Evolutionary conservation across 2,329 filamentous ascomycete species (phyloP).

Genomic region (Penicillium psychrosexuale): DNA sequence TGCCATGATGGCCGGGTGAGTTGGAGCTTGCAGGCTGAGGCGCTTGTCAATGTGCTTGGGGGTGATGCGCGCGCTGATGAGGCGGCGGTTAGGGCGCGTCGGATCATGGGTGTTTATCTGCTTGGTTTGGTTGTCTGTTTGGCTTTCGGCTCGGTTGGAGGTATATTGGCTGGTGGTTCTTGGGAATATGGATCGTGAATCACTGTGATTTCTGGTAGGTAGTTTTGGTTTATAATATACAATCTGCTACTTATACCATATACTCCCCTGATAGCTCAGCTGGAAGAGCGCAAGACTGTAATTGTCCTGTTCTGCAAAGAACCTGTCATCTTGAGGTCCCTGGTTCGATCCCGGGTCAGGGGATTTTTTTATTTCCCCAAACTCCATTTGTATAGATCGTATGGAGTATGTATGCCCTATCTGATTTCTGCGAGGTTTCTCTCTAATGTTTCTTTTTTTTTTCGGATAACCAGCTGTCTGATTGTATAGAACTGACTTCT

Average conservation of each 20-base stretch:
- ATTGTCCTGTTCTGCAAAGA: background rate
- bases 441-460: no score
- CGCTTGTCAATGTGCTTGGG: constrained; percentile 4
- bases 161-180: background rate
- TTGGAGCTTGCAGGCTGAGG: constrained; percentile 10
- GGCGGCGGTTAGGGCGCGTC: constrained; percentile 13
- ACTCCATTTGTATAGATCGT: no score
- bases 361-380: background rate
- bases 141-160: background rate
- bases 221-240: rapidly evolving
- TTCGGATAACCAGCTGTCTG: no score
- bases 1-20: constrained; percentile 15
- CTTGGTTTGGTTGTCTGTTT: background rate
- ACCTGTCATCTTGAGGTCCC: constrained; percentile 4
- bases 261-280: constrained; percentile 4
- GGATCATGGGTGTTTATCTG: constrained; percentile 10
- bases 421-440: no score
- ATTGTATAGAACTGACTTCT: no score
- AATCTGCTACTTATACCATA: rapidly evolving
- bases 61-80: constrained; percentile 11
- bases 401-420: no score
- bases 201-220: background rate
- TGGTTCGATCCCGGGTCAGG: constrained; percentile 5
- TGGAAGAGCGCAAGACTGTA: constrained; percentile 7
- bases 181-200: background rate